Conservation (phyloP, 495 filamentous ascomycete genomes). For the Aspergillus funiculosus region DNA sequence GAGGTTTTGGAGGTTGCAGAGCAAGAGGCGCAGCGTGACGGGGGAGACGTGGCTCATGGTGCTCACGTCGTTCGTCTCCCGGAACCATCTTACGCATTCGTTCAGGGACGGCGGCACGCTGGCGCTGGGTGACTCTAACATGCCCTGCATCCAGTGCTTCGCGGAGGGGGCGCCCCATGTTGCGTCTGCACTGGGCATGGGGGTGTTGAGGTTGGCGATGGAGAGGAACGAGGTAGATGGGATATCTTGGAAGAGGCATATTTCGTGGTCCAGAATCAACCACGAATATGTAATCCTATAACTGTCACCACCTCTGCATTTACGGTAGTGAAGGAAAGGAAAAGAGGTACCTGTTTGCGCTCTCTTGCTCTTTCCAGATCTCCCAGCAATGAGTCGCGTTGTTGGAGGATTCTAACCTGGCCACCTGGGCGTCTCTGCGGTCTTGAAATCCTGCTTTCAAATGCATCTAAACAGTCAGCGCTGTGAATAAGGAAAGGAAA, state of each 20-base stretch:
- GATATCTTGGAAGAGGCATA: neutral
- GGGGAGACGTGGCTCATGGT: neutral
- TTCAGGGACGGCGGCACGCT: neutral
- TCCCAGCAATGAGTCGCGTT: too few species aligned
- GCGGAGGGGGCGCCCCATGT: neutral
- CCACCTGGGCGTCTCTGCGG: neutral
- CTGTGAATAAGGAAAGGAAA: neutral
- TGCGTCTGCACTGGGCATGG: neutral
- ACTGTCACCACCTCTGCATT: too few species aligned
- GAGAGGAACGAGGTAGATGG: neutral
- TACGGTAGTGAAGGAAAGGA: too few species aligned
- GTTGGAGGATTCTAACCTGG: too few species aligned
- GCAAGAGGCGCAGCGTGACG: neutral
- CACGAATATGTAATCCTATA: too few species aligned
- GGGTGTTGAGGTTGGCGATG: neutral
- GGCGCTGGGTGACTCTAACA: neutral
- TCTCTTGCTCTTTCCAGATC: too few species aligned
- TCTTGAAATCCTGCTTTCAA: neutral
- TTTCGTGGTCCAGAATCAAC: too few species aligned
- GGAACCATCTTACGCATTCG: neutral
- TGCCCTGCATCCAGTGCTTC: neutral
- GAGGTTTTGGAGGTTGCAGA: neutral
- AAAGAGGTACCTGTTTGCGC: too few species aligned
- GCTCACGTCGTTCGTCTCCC: neutral
- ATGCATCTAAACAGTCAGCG: neutral